Evolutionary conservation across 148 eudicot genomes (phyloP).

Genomic region (Cornus florida): DNA sequence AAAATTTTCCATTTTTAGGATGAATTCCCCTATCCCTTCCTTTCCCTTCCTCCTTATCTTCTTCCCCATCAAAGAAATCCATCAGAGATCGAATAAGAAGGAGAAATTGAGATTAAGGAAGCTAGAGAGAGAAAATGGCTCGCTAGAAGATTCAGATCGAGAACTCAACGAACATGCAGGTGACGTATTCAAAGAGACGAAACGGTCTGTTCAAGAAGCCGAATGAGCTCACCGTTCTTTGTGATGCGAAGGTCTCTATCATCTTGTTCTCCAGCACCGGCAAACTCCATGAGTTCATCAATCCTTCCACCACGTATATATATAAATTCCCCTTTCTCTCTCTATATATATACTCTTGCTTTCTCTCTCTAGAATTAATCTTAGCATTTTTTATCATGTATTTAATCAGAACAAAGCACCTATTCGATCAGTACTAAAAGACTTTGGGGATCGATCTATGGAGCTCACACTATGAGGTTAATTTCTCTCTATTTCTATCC

Average conservation of each 20-base stretch:
- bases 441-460: slow-evolving; percentile 51
- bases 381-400: too few species aligned
- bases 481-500: background rate
- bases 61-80: background rate
- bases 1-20: slow-evolving; percentile 28
- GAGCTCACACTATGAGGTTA: too few species aligned
- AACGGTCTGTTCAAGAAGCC: slow-evolving; percentile 92
- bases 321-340: background rate
- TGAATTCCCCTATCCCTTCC: background rate
- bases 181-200: slow-evolving; percentile 83
- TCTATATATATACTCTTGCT: too few species aligned
- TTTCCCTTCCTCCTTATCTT: background rate
- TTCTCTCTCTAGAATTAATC: too few species aligned
- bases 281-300: slow-evolving; percentile 70
- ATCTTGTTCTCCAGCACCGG: slow-evolving; percentile 72
- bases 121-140: slow-evolving; percentile 50
- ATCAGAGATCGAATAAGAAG: background rate
- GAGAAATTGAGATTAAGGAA: slow-evolving; percentile 7
- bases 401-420: too few species aligned
- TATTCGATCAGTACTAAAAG: slow-evolving; percentile 64
- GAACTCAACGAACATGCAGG: slow-evolving; percentile 82
- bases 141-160: slow-evolving; percentile 90
- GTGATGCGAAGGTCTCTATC: slow-evolving; percentile 74
- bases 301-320: slow-evolving; percentile 54
- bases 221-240: too few species aligned